Base-by-base conservation (phyloP, 2,329 filamentous ascomycete genomes). In the Lachnellula cervina region DNA sequence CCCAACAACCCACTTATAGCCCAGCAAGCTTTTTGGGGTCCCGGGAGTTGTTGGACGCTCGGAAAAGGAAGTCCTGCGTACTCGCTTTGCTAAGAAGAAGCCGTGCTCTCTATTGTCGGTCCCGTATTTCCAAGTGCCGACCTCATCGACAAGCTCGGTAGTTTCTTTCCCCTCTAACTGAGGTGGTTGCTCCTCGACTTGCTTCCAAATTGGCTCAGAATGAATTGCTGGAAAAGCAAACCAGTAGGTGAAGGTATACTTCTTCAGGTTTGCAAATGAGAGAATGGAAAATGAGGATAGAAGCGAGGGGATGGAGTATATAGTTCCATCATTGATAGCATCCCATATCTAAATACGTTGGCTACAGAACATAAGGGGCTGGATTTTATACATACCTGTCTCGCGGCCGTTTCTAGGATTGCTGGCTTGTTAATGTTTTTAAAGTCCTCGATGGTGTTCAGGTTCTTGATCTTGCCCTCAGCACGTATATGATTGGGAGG, bases 221-320 rank as follows among this genome's bases (percentile, higher is more conserved):
- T 96, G 92, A 45, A 99, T 79, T 16, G 93, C 91, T 1, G 94
- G 94, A 68, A 96, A 99, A 5, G 88, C 93, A 72, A 97, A 97
- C 85, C 95, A 96, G 74, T 97, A 97, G n/a, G 88, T 90, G 70
- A 97, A 97, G 60, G 87, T 90, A 75, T 97, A 97, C 69, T 95
- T 97, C 72, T 99, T 99, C 35, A 99, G 80, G 69, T 99, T 93
- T 59, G 94, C 93, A 70, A 90, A 99, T 16, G 90, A 96, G 46
- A 97, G 83, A 56, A 95, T 84, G 25, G 89, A 81, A 71, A 97
- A 97, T 6, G 90, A 94, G 4, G 90, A 86, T 17, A 99, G 83
- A 2, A 97, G 80, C 4, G 93, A 97, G 2, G 94, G 94, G 50
- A 93, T 89, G 9, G 91, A 94, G 74, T 96, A 97, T 64, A 99